Conservation (phyloP, 2,329 filamentous ascomycete species). For the Aspergillus pseudotamarii region DNA sequence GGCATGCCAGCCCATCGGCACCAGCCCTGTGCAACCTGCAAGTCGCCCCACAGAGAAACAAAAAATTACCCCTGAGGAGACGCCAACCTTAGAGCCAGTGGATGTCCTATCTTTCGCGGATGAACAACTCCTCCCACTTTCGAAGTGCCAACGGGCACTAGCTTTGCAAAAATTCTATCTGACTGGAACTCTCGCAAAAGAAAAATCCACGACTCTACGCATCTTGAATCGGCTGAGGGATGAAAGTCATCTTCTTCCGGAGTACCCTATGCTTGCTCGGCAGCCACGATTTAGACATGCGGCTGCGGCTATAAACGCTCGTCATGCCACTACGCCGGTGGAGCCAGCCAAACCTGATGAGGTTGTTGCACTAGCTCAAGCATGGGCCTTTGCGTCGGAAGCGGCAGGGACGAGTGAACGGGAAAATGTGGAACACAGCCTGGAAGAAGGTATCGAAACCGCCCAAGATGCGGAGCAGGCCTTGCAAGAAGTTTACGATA, state of each 20-base stretch:
- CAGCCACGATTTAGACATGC: slow-evolving; percentile 42
- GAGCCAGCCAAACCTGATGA: slow-evolving; percentile 32
- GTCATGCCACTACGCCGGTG: slow-evolving; percentile 17
- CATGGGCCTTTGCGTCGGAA: slow-evolving; percentile 44
- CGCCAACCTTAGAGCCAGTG: slow-evolving; percentile 27
- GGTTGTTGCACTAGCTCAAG: slow-evolving; percentile 37
- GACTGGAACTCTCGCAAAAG: slow-evolving; percentile 40
- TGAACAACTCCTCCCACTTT: slow-evolving; percentile 37
- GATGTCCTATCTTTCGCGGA: slow-evolving; percentile 37
- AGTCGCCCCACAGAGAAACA: slow-evolving; percentile 18
- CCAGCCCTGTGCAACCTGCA: slow-evolving; percentile 24
- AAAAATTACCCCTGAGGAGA: slow-evolving; percentile 18
- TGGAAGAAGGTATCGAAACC: slow-evolving; percentile 35
- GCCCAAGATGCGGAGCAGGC: slow-evolving; percentile 32
- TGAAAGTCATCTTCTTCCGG: slow-evolving; percentile 47
- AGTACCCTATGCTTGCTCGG: slow-evolving; percentile 41
- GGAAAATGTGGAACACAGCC: slow-evolving; percentile 38
- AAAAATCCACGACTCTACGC: slow-evolving; percentile 39
- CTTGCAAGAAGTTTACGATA: slow-evolving; percentile 35
- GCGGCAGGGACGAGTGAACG: slow-evolving; percentile 34
- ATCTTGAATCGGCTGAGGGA: slow-evolving; percentile 43
- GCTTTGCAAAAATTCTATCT: slow-evolving; percentile 43
- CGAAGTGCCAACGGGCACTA: slow-evolving; percentile 40
- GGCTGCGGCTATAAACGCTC: slow-evolving; percentile 29
- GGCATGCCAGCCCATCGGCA: slow-evolving; percentile 37